These are phyloP conservation scores for Chamaecrista fasciculata DNA, from an alignment of 306 rosid genomes.

Conservation along the genomic window DNA sequence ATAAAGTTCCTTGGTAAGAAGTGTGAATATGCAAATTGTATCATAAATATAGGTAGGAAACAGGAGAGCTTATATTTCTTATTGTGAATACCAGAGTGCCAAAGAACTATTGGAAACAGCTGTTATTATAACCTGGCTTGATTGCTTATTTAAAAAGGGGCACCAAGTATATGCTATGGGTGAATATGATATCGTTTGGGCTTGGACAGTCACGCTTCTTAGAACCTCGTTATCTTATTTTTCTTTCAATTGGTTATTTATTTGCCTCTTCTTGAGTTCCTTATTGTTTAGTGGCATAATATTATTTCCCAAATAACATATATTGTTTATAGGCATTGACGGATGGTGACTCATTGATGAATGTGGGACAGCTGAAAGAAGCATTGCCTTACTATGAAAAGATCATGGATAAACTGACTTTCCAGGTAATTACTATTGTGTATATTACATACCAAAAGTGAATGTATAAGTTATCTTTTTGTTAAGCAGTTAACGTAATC, in stretches of 20 bases:
- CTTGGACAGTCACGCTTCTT: background rate
- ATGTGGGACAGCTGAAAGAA: conserved; percentile 60
- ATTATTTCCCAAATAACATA: background rate
- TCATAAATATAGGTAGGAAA: too few relatives aligned
- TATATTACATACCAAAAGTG: background rate
- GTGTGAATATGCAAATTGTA: too few relatives aligned
- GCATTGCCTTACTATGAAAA: conserved; percentile 69
- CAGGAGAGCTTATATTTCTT: background rate
- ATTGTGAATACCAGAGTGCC: background rate
- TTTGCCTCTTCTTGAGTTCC: conserved; percentile 15
- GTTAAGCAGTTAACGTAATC: background rate
- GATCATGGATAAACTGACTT: conserved; percentile 66
- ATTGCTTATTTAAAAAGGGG: background rate
- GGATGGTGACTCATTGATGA: conserved; percentile 79
- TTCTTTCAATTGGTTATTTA: background rate
- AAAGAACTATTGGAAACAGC: background rate
- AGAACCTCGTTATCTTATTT: background rate
- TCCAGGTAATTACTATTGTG: conserved; percentile 56
- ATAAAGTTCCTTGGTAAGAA: too few relatives aligned
- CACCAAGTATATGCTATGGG: background rate
- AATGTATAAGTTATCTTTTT: conserved; percentile 16
- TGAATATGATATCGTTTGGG: background rate
- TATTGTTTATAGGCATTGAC: conserved; percentile 51
- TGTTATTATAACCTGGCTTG: background rate
- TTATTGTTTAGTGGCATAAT: background rate